Evolutionary conservation across 257 asterid genomes (phyloP).

Genomic region (Paraleonurus japonicus): DNA sequence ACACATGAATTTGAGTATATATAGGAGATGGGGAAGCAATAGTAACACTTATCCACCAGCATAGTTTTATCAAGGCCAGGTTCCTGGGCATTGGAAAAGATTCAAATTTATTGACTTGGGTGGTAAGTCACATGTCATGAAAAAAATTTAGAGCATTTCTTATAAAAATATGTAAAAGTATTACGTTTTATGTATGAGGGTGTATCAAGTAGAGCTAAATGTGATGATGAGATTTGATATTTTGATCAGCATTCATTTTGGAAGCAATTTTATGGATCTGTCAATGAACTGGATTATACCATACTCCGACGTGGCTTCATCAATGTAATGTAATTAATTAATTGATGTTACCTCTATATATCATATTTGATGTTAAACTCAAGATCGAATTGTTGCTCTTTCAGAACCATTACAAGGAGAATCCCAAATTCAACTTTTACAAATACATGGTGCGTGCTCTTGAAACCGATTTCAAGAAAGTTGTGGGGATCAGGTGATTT

Average conservation of each 20-base stretch:
- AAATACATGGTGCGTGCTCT: slow-evolving; percentile 53
- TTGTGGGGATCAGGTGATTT: slow-evolving; percentile 46
- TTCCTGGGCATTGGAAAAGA: slow-evolving; percentile 46
- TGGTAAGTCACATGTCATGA: slow-evolving; percentile 36
- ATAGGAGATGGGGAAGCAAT: slow-evolving; percentile 28
- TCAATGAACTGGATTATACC: slow-evolving; percentile 35
- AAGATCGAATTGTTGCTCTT: neutral
- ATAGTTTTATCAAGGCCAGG: slow-evolving; percentile 50
- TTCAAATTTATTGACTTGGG: slow-evolving; percentile 39
- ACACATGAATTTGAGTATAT: neutral
- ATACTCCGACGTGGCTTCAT: slow-evolving; percentile 47
- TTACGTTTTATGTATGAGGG: too few species aligned
- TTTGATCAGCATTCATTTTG: slow-evolving; percentile 39
- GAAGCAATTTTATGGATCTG: slow-evolving; percentile 45
- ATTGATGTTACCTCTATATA: neutral
- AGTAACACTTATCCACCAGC: slow-evolving; percentile 46
- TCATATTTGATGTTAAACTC: too few species aligned
- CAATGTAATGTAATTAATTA: neutral
- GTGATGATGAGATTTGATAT: neutral
- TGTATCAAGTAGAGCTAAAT: too few species aligned
- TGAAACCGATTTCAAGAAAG: slow-evolving; percentile 50
- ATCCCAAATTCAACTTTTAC: slow-evolving; percentile 48
- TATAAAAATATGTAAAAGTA: too few species aligned
- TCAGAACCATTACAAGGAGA: slow-evolving; percentile 41
- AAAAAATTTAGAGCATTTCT: too few species aligned